Evolutionary conservation across 2,329 filamentous ascomycete species (phyloP), one percentile per base, ranked within the genome.

Genomic region (Aspergillus amoenus): DNA sequence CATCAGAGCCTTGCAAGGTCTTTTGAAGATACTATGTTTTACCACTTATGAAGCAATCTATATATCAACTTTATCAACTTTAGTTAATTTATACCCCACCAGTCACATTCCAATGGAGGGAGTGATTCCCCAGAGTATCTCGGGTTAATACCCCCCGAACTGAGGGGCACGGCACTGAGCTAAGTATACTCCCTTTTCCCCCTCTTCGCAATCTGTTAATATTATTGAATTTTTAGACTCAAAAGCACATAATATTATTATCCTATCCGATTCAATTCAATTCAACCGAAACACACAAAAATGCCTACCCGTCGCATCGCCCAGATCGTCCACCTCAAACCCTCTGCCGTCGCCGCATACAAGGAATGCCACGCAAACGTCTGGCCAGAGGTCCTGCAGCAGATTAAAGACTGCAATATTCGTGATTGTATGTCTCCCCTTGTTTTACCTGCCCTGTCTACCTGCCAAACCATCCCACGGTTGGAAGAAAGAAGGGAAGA

Each of bases 381-480:
- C 0, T 93, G 89, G 90, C 89, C 89, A 5, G 88, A 89, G 65
- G 89, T 94, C 1, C 75, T 90, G 34, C 81, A 85, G 70, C 88
- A 91, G 75, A 92, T 93, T 68, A 85, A 87, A 69, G 84, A 87
- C 41, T 90, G 86, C 71, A 88, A 89, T 63, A 90, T 93, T 57
- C 76, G 80, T 59, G 89, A 93, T 68, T 93, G 85, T 88, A 74
- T 60, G 80, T 73, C 22, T 51, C 24, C 8, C 22, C 24, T 13
- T 13, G 21, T 9, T 21, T 21, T 21, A 21, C 21, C 21, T 21
- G 21, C 21, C 21, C 21, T 21, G 21, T 21, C 4, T 21, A 21
- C 21, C 21, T 21, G 21, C 21, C 21, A 4, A 21, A 21, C 21
- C 21, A 21, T 21, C 2, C 21, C 21, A 21, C 21, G 3, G 1